Percentiles rank a stretch among this genome's conserved stretches.
Evolutionary conservation across 2,329 filamentous ascomycete species (phyloP).

Genomic region (Sphaerostilbella broomeana): DNA sequence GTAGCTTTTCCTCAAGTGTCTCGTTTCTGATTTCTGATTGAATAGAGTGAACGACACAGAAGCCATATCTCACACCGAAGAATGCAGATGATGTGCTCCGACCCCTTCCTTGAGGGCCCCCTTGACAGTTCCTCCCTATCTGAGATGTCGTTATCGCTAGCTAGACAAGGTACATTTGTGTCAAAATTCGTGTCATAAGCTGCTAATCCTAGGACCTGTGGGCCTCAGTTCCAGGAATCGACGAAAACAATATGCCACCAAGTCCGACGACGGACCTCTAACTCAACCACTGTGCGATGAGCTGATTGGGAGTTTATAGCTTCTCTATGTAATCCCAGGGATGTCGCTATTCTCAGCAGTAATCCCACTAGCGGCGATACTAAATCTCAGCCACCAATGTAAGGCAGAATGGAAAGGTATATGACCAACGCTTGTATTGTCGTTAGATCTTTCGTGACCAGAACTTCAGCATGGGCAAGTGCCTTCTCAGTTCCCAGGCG

Average conservation of each 20-base stretch:
- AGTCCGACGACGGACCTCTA: slow-evolving; percentile 19
- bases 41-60: slow-evolving; percentile 16
- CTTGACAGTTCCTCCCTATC: background rate
- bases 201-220: slow-evolving; percentile 15
- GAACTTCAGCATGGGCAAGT: slow-evolving; percentile 19
- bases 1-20: slow-evolving; percentile 10
- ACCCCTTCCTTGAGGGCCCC: background rate
- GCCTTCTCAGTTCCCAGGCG: slow-evolving; percentile 20
- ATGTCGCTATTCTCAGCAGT: slow-evolving; percentile 20
- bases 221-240: slow-evolving; percentile 16
- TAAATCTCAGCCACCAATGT: slow-evolving; percentile 18
- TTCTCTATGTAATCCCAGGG: slow-evolving; percentile 15
- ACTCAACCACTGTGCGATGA: slow-evolving; percentile 8
- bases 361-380: slow-evolving; percentile 20
- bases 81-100: slow-evolving; percentile 16
- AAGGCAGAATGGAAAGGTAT: slow-evolving; percentile 20
- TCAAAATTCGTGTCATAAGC: slow-evolving; percentile 27
- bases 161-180: slow-evolving; percentile 35
- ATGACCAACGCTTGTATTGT: slow-evolving; percentile 23
- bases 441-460: slow-evolving; percentile 21
- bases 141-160: slow-evolving; percentile 30
- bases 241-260: slow-evolving; percentile 27
- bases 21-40: slow-evolving; percentile 7
- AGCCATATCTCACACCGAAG: slow-evolving; percentile 24
- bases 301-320: background rate